phyloP scores from a whole-genome alignment of 2,329 filamentous ascomycete genomes.

The Hymenotorrendiella dingleyae region DNA sequence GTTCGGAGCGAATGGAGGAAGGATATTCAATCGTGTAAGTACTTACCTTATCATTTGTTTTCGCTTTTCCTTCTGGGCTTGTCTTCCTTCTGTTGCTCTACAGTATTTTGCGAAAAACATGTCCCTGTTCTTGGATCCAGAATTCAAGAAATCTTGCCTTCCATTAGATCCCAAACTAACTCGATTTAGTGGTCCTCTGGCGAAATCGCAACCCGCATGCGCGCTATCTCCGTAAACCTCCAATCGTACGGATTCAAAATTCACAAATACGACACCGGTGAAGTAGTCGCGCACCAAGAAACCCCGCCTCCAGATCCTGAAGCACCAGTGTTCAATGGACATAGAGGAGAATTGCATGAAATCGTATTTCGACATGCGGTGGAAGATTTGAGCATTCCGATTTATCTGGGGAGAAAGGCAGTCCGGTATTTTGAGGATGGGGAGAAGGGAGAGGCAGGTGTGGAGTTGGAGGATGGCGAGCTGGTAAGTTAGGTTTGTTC shows the following conservation, averaged over 20 bases:
- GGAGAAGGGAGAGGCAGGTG: conserved; percentile 37
- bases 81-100: too few species aligned
- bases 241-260: conserved; percentile 42
- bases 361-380: conserved; percentile 46
- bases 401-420: conserved; percentile 46
- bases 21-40: conserved; percentile 44
- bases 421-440: conserved; percentile 44
- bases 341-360: conserved; percentile 49
- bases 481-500: conserved; percentile 14
- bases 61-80: too few species aligned
- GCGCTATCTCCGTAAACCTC: conserved; percentile 14
- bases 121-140: too few species aligned
- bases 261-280: conserved; percentile 32
- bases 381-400: conserved; percentile 40
- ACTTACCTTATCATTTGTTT: too few species aligned
- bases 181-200: conserved; percentile 38
- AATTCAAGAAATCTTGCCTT: too few species aligned
- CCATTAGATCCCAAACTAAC: too few species aligned
- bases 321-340: conserved; percentile 36
- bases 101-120: too few species aligned
- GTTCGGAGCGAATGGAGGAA: conserved; percentile 50
- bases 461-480: conserved; percentile 37
- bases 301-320: conserved; percentile 30
- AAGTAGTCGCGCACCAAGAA: conserved; percentile 37
- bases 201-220: conserved; percentile 33